Base-by-base conservation (phyloP, 2,329 filamentous ascomycete genomes). In the Scedosporium dehoogii region DNA sequence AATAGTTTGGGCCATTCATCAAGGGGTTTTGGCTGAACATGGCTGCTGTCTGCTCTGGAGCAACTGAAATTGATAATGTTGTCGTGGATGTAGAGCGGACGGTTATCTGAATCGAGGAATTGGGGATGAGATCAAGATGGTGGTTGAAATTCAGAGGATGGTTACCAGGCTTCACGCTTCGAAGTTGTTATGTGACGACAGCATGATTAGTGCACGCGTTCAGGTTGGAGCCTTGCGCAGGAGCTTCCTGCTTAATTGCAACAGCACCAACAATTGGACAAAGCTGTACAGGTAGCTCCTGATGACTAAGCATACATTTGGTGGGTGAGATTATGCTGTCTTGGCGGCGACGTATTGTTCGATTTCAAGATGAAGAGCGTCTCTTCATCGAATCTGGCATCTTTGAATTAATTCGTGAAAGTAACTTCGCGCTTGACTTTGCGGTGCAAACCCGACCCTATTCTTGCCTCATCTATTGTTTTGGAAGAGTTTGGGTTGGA, bases 21-120 rank as follows among this genome's bases (percentile, higher is more conserved):
- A 86, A 71, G 68, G 85, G 84, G 74, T 87, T 88, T 75, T 88
- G 85, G 76, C 84, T 87, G 77, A 87, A 87, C 81, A 87, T 85
- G 73, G 85, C 81, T 69, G 79, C 79, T 83, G 87, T 87, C 63
- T 69, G 79, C 72, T n/a, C 27, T 10, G 27, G 29, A 29, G 14
- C 21, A 14, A 41, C n/a, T n/a, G 51, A 51, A 18, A 21, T 18
- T 6, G 18, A 3, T 25, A 38, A 10, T 38, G 33, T 12, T 14
- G 4, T 38, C 10, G 33, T 38, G 33, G 9, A 14, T 38, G 33
- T 14, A 38, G 33, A 38, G 33, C 33, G 33, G 9, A 10, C 33
- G 33, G 33, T 38, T 38, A 48, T 21, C 21, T 6, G 44, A 48
- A 48, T 48, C 18, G 51, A 55, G 51, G 33, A 27, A 23, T 55